Evolutionary conservation across 495 filamentous ascomycete genomes (phyloP), one percentile per base, ranked within the genome.

Genomic region (Rostrohypoxylon terebratum): DNA sequence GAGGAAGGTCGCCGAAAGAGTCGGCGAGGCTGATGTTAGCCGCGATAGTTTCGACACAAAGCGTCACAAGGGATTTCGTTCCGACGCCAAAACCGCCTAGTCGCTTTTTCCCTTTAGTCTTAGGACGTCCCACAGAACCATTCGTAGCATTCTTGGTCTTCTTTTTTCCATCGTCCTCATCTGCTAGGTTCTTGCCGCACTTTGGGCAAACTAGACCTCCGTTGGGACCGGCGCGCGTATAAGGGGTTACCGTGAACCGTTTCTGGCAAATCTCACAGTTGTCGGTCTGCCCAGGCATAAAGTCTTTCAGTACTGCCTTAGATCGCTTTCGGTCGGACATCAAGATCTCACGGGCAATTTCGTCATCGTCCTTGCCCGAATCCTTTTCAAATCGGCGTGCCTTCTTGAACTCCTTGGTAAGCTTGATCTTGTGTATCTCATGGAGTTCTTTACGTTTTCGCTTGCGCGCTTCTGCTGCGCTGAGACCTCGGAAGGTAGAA

Each of bases 161-260:
- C 72, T 92, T 94, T 74, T 90, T 91, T 0, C 82, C 76, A 21
- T 86, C 85, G 16, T 92, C 89, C 66, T 90, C 87, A 60, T 89
- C 88, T 34, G 82, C 84, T 23, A 92, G 81, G 44, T 92, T 89
- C 73, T 90, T 94, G n/a, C 94, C 92, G 75, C 96, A 99, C 57
- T 91, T 90, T 0, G 83, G 83, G 78, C 96, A 99, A 11, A 99
- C 84, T 18, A 99, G 81, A 16, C 94, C 95, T 1, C 94, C 94
- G 16, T 90, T 84, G 0, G 92, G 91, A 13, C 91, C 92, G n/a
- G 89, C 86, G 72, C 93, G 92, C 70, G 90, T 92, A 77, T 99
- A 99, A 0, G 94, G 82, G 0, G 96, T 98, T 28, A 99, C 96
- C 0, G 94, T 97, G 76, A 99, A 99, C 23, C 96, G 90, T 74